These are phyloP conservation scores for Cucurbita maxima DNA, from an alignment of 306 rosid genomes.

Conservation along the genomic window DNA sequence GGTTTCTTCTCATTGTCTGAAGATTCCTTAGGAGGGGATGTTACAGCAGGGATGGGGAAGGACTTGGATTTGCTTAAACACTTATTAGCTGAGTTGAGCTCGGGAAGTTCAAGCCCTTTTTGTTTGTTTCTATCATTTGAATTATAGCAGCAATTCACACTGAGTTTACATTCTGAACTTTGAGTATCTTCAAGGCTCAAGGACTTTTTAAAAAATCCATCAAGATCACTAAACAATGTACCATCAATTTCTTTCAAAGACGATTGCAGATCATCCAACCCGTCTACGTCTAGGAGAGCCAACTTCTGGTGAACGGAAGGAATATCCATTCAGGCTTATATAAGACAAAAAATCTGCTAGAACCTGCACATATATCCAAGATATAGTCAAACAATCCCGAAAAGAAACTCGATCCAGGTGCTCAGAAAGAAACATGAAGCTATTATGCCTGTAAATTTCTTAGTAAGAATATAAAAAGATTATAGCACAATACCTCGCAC, in stretches of 20 bases:
- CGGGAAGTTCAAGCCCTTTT: neutral
- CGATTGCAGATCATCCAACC: constrained; percentile 16
- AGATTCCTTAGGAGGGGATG: constrained; percentile 16
- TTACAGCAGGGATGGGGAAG: constrained; percentile 23
- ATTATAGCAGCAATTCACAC: constrained; percentile 3
- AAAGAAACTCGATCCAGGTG: neutral
- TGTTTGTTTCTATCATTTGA: constrained; percentile 3
- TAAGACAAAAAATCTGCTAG: neutral
- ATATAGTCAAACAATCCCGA: neutral
- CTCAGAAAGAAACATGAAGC: neutral
- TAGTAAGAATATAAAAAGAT: neutral
- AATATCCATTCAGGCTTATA: constrained; percentile 37
- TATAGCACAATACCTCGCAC: neutral
- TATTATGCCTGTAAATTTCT: neutral
- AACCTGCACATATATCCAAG: neutral
- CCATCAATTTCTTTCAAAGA: constrained; percentile 13
- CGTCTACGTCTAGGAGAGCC: constrained; percentile 15
- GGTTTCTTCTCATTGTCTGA: constrained; percentile 24
- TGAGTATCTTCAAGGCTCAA: constrained; percentile 25
- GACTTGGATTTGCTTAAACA: constrained; percentile 22
- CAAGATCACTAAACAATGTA: constrained; percentile 27
- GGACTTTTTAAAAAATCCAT: constrained; percentile 20
- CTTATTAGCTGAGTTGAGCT: constrained; percentile 9
- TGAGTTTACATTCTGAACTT: constrained; percentile 12
- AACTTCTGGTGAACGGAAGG: constrained; percentile 15